Evolutionary conservation across 2,329 filamentous ascomycete species (phyloP).

Genomic region (Tolypocladium ophioglossoides): DNA sequence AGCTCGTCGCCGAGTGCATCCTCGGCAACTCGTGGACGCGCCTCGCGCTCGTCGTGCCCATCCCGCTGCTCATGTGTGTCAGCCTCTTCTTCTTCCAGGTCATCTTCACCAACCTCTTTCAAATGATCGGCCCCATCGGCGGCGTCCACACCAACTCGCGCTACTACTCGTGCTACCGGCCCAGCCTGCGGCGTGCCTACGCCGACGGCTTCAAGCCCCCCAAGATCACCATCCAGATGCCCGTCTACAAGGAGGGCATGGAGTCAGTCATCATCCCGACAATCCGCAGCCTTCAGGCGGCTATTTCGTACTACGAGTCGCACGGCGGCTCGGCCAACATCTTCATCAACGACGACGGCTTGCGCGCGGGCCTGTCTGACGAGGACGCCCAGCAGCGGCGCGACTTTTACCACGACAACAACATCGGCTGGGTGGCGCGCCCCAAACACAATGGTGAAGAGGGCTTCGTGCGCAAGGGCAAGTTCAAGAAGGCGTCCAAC

Average conservation of each 20-base stretch:
- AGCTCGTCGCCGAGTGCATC: slow-evolving; percentile 26
- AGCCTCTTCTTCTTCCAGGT: slow-evolving; percentile 33
- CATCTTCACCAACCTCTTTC: slow-evolving; percentile 26
- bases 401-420: slow-evolving; percentile 39
- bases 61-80: slow-evolving; percentile 24
- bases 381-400: slow-evolving; percentile 28
- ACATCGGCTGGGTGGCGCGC: slow-evolving; percentile 36
- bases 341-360: slow-evolving; percentile 53
- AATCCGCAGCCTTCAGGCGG: slow-evolving; percentile 34
- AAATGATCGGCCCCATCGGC: slow-evolving; percentile 39
- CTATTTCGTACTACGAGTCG: slow-evolving; percentile 38
- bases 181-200: slow-evolving; percentile 20
- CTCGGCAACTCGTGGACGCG: slow-evolving; percentile 26
- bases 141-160: slow-evolving; percentile 31
- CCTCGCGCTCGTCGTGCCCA: slow-evolving; percentile 22
- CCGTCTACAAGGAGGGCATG: slow-evolving; percentile 31
- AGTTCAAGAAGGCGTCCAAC: slow-evolving; percentile 67
- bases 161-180: slow-evolving; percentile 30
- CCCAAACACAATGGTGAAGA: slow-evolving; percentile 34
- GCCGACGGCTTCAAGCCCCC: slow-evolving; percentile 22
- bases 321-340: slow-evolving; percentile 37
- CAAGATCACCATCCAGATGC: slow-evolving; percentile 23
- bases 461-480: slow-evolving; percentile 44
- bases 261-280: slow-evolving; percentile 36
- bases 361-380: slow-evolving; percentile 38